A percentile compares a stretch with the other conserved stretches of the same genome.
Evolutionary conservation across 148 eudicot species (phyloP).

Genomic region (Pharnaceum exiguum): DNA sequence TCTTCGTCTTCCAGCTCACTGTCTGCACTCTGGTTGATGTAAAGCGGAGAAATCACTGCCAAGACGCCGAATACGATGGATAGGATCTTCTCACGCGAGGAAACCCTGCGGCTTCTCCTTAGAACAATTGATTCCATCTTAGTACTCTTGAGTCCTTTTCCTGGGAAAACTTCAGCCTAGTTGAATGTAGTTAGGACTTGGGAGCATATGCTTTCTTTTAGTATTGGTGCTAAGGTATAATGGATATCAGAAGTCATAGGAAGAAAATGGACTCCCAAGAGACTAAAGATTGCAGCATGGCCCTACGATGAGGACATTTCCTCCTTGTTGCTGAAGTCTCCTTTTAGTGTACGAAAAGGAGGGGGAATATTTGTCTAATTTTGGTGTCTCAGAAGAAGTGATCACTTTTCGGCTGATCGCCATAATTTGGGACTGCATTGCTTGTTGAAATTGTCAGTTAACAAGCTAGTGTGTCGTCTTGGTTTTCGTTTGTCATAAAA

Average conservation of each 20-base stretch:
- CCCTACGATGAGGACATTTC: slow-evolving; percentile 1
- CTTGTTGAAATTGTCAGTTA: too few species aligned
- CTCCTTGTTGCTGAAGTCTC: slow-evolving; percentile 4
- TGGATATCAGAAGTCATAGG: too few species aligned
- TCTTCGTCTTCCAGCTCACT: slow-evolving; percentile 40
- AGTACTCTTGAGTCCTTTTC: not conserved
- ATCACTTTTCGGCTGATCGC: not conserved
- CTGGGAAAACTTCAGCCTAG: not conserved
- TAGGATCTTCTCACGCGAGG: slow-evolving; percentile 41
- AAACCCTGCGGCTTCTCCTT: slow-evolving; percentile 29
- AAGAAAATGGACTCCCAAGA: too few species aligned
- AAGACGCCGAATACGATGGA: slow-evolving; percentile 43
- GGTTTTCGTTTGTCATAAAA: too few species aligned
- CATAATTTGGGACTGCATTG: not conserved
- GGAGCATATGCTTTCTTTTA: too few species aligned
- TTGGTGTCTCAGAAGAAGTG: not conserved
- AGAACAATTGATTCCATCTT: slow-evolving; percentile 42
- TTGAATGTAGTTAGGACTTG: too few species aligned
- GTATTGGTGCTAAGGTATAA: too few species aligned
- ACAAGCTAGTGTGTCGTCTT: too few species aligned
- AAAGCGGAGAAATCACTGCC: slow-evolving; percentile 67
- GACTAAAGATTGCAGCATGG: too few species aligned
- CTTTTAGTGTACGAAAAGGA: slow-evolving; percentile 6
- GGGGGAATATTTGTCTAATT: slow-evolving; percentile 3
- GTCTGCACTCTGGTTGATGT: slow-evolving; percentile 35